phyloP scores from a whole-genome alignment of 2,329 filamentous ascomycete genomes.

The Fusarium buxicola region DNA sequence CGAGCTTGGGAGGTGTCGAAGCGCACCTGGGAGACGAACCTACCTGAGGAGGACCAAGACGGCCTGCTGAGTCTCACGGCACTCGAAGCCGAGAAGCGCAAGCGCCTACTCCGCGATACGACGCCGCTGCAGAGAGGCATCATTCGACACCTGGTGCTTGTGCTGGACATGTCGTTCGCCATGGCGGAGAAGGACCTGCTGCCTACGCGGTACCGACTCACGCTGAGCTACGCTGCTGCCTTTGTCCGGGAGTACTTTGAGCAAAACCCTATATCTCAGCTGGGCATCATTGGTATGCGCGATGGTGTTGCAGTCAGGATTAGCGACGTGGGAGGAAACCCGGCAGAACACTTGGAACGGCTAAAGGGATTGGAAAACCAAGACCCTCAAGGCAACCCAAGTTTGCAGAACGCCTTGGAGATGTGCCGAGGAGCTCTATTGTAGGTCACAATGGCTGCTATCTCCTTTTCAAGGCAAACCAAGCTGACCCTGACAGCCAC shows the following conservation, averaged over 20 bases:
- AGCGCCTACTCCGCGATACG: conserved; percentile 87
- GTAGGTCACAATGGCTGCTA: conserved; percentile 54
- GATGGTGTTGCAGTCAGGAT: conserved; percentile 89
- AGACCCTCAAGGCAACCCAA: conserved; percentile 80
- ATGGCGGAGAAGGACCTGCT: conserved; percentile 97
- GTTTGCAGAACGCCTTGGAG: conserved; percentile 93
- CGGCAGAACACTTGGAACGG: conserved; percentile 84
- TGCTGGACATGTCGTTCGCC: conserved; percentile 90
- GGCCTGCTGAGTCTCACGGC: conserved; percentile 82
- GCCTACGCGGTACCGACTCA: conserved; percentile 86
- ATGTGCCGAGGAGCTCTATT: conserved; percentile 94
- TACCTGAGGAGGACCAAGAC: conserved; percentile 77
- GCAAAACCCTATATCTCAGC: conserved; percentile 97
- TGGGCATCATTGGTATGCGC: conserved; percentile 91
- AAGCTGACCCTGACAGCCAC: conserved; percentile 65
- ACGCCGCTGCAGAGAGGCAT: conserved; percentile 96
- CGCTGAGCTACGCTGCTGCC: conserved; percentile 82
- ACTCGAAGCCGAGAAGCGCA: conserved; percentile 84
- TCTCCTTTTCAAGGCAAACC: neutral
- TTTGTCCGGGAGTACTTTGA: conserved; percentile 97
- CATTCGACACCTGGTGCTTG: conserved; percentile 92
- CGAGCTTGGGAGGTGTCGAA: conserved; percentile 76
- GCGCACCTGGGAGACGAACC: conserved; percentile 77
- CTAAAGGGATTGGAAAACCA: conserved; percentile 74
- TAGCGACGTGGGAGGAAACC: conserved; percentile 92